Evolutionary conservation across 108 stramenopile genomes (phyloP).

Genomic region (Pelagomonas calceolata): DNA sequence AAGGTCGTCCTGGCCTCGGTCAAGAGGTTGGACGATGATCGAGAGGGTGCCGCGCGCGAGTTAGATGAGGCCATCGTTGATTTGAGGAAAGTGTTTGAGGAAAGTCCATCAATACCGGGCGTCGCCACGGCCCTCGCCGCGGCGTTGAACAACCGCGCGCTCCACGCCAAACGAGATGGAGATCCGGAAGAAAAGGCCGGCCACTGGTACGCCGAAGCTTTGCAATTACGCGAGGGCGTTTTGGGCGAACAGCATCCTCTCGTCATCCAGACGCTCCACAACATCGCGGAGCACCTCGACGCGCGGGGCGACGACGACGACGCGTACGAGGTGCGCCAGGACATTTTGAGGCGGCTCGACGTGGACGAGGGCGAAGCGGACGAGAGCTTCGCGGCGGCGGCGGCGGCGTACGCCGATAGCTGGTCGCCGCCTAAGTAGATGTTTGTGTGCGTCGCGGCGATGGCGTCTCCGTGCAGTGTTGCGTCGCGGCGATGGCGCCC

Average conservation of each 20-base stretch:
- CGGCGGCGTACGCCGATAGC: no score
- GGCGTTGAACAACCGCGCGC: neutral
- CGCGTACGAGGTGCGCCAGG: no score
- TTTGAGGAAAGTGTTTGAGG: neutral
- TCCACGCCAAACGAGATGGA: neutral
- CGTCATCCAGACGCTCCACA: constrained; percentile 1
- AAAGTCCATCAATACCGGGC: neutral
- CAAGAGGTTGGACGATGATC: neutral
- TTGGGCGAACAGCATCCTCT: neutral
- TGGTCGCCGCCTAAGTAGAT: no score
- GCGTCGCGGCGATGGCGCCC: no score
- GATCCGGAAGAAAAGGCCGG: neutral
- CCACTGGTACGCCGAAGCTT: neutral
- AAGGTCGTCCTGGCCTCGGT: neutral
- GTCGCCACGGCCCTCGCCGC: neutral
- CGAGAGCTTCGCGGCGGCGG: no score
- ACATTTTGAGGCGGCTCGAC: no score
- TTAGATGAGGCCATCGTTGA: neutral
- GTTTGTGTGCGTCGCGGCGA: no score
- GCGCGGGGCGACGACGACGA: no score
- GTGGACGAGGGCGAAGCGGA: no score
- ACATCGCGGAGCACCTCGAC: neutral
- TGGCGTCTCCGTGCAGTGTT: no score
- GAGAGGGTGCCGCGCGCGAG: neutral
- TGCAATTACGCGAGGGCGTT: neutral